Evolutionary conservation across 139 green algal genomes (phyloP), one percentile per base, ranked within the genome.

Genomic region (Chlorella sp.): DNA sequence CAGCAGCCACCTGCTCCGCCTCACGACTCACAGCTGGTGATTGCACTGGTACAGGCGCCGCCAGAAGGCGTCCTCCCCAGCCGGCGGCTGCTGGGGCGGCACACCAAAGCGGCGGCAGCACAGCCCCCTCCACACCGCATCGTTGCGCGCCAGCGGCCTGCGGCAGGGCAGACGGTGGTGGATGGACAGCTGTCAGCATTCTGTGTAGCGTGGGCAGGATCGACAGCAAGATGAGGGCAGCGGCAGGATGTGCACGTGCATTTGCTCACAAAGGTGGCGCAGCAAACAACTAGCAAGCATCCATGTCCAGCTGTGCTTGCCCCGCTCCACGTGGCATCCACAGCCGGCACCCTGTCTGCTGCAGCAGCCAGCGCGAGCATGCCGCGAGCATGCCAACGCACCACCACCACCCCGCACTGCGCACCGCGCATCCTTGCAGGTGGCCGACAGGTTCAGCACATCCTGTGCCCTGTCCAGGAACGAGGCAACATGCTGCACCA

Each of bases 11-110:
- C n/a, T n/a, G n/a, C n/a, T n/a, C n/a, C n/a, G n/a, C n/a, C n/a
- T n/a, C n/a, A n/a, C n/a, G n/a, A 20, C 51, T 54, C 36, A 46
- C 16, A 46, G 6, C 20, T 44, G 24, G 79, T 84, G 48, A 64
- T 84, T 84, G 79, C 46, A 90, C 73, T 70, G 83, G 76, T 84
- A 91, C 32, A 91, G 60, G 26, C 83, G 70, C 30, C 64, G 72
- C 88, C 88, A 91, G 68, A 78, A 82, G n/a, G 51, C 51, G 51
- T 60, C 51, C 51, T 60, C 51, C 14, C 72, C 44, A 0, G 44
- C 16, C 30, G 43, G 72, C 1, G 72, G 72, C 30, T 32, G 30
- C 43, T 24, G 28, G 43, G 6, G 43, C 30, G 43, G 82, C 36
- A 84, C 81, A 30, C 62, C 84, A 44, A 89, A 91, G 41, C 80